Conservation (phyloP, 2,329 filamentous ascomycete species). For the Tolypocladium capitatum region DNA sequence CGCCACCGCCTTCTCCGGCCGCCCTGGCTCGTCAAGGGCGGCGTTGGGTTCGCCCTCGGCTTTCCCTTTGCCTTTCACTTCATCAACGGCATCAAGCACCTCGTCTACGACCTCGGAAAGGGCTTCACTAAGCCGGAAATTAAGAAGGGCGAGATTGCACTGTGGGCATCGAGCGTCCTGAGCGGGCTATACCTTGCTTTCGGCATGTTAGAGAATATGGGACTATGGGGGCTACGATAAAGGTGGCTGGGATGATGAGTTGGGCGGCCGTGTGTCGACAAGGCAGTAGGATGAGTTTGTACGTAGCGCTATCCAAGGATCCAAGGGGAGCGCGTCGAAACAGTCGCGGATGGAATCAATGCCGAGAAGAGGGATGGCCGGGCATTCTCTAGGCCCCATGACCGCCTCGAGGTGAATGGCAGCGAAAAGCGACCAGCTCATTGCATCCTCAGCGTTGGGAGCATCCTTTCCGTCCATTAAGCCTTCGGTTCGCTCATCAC, state of each 20-base stretch:
- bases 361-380: too few relatives aligned
- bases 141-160: conserved; percentile 28
- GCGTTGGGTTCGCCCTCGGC: conserved; percentile 38
- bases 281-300: neutral
- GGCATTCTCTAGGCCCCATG: too few relatives aligned
- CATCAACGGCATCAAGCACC: conserved; percentile 41
- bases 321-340: too few relatives aligned
- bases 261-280: neutral
- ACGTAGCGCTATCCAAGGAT: too few relatives aligned
- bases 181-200: conserved; percentile 32
- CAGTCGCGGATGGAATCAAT: too few relatives aligned
- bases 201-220: conserved; percentile 24
- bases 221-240: neutral
- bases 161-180: conserved; percentile 34
- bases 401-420: neutral
- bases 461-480: neutral
- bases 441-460: neutral
- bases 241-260: neutral
- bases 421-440: neutral
- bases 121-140: conserved; percentile 38
- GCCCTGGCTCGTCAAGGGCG: conserved; percentile 45
- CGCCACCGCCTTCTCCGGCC: conserved; percentile 43
- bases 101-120: conserved; percentile 36
- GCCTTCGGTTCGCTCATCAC: too few relatives aligned
- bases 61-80: conserved; percentile 49